phyloP scores from a whole-genome alignment of 441 rosid species.

The Rhodomyrtus psidioides region DNA sequence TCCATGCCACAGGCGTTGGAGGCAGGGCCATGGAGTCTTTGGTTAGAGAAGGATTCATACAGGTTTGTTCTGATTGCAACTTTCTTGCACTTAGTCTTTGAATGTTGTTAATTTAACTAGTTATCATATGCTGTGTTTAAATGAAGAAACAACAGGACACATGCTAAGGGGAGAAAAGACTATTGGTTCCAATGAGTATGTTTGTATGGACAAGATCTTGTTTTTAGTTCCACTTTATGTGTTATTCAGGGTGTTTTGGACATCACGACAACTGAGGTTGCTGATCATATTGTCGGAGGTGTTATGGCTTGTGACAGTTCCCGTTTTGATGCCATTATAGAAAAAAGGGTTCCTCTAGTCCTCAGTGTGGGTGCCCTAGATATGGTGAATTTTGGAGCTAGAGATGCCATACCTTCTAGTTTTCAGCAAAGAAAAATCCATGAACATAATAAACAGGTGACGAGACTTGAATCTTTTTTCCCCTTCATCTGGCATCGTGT shows the following conservation, averaged over 20 bases:
- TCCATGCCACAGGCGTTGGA: slow-evolving; percentile 93
- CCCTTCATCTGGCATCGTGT: neutral
- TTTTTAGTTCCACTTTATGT: neutral
- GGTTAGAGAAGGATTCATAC: slow-evolving; percentile 68
- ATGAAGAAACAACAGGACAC: neutral
- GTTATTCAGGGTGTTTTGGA: slow-evolving; percentile 72
- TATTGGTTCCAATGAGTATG: neutral
- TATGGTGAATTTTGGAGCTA: slow-evolving; percentile 88
- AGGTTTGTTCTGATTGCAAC: slow-evolving; percentile 30
- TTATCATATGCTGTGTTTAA: neutral
- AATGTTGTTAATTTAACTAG: neutral
- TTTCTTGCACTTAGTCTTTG: neutral
- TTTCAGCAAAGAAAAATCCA: slow-evolving; percentile 63
- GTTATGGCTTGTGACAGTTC: slow-evolving; percentile 90
- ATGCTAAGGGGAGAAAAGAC: neutral
- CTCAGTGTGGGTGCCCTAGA: slow-evolving; percentile 91
- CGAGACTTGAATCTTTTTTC: neutral
- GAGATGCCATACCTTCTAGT: slow-evolving; percentile 61
- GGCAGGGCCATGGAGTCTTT: slow-evolving; percentile 93
- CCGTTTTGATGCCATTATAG: slow-evolving; percentile 67
- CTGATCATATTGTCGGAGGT: slow-evolving; percentile 87
- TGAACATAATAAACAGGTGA: slow-evolving; percentile 80
- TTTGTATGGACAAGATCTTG: neutral
- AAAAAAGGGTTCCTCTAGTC: slow-evolving; percentile 78
- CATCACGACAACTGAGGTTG: slow-evolving; percentile 89